Percentiles rank a stretch among this genome's conserved stretches.
These are phyloP conservation scores for Collybia mongolica DNA, from an alignment of 768 basidiomycete genomes.

Conservation along the genomic window DNA sequence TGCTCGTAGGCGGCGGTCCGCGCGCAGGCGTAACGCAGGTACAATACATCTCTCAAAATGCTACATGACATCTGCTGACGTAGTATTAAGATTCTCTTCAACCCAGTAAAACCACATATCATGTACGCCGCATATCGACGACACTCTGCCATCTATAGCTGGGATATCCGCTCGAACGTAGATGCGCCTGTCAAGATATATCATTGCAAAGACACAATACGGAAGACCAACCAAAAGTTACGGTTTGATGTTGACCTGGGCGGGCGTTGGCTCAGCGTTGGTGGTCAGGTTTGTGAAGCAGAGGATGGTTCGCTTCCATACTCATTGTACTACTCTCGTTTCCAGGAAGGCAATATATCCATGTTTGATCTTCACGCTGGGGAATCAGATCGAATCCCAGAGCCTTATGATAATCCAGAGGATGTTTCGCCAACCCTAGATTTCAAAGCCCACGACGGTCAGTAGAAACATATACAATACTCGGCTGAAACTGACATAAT, in stretches of 20 bases:
- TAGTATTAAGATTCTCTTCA: constrained; percentile 3
- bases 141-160: constrained; percentile 3
- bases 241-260: constrained; percentile 74
- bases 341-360: constrained; percentile 55
- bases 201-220: constrained; percentile 6
- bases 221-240: constrained; percentile 70
- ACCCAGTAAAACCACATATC: constrained; percentile 1
- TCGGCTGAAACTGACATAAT: not conserved
- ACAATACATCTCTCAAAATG: not conserved
- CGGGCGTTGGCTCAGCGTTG: constrained; percentile 63
- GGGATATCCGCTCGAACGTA: constrained; percentile 16
- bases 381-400: constrained; percentile 4
- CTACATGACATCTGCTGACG: not conserved
- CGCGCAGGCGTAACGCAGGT: constrained; percentile 58
- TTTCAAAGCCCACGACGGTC: constrained; percentile 61
- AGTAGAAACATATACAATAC: constrained; percentile 10
- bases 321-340: not conserved
- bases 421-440: constrained; percentile 27
- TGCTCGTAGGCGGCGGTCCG: constrained; percentile 61
- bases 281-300: constrained; percentile 58
- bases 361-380: constrained; percentile 51
- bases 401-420: constrained; percentile 6
- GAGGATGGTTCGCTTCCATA: not conserved
- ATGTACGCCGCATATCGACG: constrained; percentile 7
- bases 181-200: constrained; percentile 40